These are phyloP conservation scores for Ceratobasidium sp. DNA, from an alignment of 1,284 basidiomycete genomes.

Conservation along the genomic window DNA sequence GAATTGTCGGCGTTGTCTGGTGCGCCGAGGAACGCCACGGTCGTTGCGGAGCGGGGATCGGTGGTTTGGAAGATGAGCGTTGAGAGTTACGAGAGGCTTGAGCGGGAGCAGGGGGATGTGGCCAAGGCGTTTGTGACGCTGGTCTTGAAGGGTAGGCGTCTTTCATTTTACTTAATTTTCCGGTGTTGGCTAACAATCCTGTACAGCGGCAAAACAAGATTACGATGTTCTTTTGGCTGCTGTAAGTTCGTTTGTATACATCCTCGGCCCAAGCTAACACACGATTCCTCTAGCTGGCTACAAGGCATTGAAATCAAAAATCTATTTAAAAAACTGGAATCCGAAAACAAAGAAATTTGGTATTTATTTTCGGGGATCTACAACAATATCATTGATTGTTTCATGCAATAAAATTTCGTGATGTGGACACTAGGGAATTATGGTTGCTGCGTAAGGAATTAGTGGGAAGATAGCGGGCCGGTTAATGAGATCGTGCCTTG, in stretches of 20 bases:
- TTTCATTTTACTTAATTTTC: slow-evolving; percentile 48
- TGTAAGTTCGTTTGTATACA: slow-evolving; percentile 1
- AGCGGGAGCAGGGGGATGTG: slow-evolving; percentile 74
- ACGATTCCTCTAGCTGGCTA: slow-evolving; percentile 13
- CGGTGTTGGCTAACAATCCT: slow-evolving; percentile 53
- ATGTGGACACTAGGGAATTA: neutral
- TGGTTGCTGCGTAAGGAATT: neutral
- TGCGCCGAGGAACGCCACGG: slow-evolving; percentile 85
- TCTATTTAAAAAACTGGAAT: neutral
- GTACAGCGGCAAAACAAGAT: slow-evolving; percentile 77
- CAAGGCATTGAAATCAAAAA: slow-evolving; percentile 14
- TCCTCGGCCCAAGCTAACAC: neutral
- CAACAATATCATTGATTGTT: neutral
- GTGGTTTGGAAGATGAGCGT: slow-evolving; percentile 84
- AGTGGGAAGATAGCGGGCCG: neutral
- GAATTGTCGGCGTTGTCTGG: slow-evolving; percentile 87
- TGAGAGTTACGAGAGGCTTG: slow-evolving; percentile 70
- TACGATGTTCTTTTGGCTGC: slow-evolving; percentile 81
- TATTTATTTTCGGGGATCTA: slow-evolving; percentile 21
- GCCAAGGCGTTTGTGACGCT: slow-evolving; percentile 78
- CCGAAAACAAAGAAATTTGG: neutral
- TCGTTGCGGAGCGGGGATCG: slow-evolving; percentile 81
- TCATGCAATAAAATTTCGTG: slow-evolving; percentile 14
- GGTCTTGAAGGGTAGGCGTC: slow-evolving; percentile 70
- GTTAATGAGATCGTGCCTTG: neutral